phyloP scores from a whole-genome alignment of 371 early-diverging fungal genomes.

The Blakeslea trispora region DNA sequence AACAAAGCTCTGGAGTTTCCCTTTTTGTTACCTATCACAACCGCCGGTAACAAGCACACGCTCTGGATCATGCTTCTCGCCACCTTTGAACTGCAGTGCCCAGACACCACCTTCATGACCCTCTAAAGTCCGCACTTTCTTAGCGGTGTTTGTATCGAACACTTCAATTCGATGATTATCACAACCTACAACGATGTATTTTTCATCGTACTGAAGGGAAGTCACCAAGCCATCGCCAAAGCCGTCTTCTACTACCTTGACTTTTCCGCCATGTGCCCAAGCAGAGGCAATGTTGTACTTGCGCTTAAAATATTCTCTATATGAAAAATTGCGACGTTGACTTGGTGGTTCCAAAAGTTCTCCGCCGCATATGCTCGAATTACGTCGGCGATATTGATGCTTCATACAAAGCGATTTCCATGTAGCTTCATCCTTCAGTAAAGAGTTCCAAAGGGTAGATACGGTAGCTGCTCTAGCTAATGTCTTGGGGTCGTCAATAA shows the following conservation, averaged over 20 bases:
- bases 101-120: slow-evolving; percentile 97
- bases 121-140: slow-evolving; percentile 66
- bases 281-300: slow-evolving; percentile 74
- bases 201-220: slow-evolving; percentile 83
- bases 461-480: slow-evolving; percentile 77
- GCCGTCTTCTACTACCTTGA: slow-evolving; percentile 73
- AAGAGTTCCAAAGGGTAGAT: slow-evolving; percentile 72
- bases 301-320: slow-evolving; percentile 76
- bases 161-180: slow-evolving; percentile 85
- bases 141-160: slow-evolving; percentile 75
- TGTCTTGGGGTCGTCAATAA: slow-evolving; percentile 69
- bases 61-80: slow-evolving; percentile 60
- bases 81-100: slow-evolving; percentile 83
- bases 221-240: slow-evolving; percentile 82
- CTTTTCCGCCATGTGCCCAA: slow-evolving; percentile 75
- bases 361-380: slow-evolving; percentile 53
- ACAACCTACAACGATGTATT: slow-evolving; percentile 84
- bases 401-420: slow-evolving; percentile 55
- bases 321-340: slow-evolving; percentile 57
- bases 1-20: neutral
- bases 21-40: slow-evolving; percentile 67
- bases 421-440: slow-evolving; percentile 65
- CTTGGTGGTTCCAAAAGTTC: slow-evolving; percentile 49
- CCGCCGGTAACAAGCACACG: slow-evolving; percentile 77
- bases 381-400: slow-evolving; percentile 50